A percentile compares a stretch with the other conserved stretches of the same genome.
phyloP scores from a whole-genome alignment of 441 rosid genomes.

The Isatis lusitanica region DNA sequence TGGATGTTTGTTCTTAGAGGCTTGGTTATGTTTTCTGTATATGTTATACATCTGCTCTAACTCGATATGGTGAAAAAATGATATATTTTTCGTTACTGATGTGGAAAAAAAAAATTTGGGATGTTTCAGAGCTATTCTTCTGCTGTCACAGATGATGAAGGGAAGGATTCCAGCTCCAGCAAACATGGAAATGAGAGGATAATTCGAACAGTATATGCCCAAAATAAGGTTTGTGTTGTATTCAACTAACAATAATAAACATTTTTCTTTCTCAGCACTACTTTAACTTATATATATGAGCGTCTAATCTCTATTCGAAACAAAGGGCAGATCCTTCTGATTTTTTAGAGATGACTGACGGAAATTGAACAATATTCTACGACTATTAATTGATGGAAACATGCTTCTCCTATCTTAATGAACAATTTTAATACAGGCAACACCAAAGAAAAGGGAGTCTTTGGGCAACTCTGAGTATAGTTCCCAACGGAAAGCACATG shows the following conservation, averaged over 20 bases:
- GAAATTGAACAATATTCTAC: slow-evolving; percentile 46
- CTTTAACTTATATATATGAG: neutral
- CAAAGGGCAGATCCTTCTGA: neutral
- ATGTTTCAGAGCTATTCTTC: slow-evolving; percentile 86
- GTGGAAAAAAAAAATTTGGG: neutral
- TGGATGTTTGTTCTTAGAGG: neutral
- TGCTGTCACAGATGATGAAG: slow-evolving; percentile 88
- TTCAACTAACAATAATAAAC: neutral
- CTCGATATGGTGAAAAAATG: neutral
- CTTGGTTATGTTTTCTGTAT: neutral
- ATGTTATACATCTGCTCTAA: slow-evolving; percentile 6
- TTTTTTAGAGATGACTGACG: slow-evolving; percentile 47
- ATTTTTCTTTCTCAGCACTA: neutral
- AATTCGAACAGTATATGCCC: slow-evolving; percentile 72
- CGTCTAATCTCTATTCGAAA: neutral
- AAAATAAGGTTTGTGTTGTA: slow-evolving; percentile 58
- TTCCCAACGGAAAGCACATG: slow-evolving; percentile 42
- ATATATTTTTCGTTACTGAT: slow-evolving; percentile 15
- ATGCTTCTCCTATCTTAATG: neutral
- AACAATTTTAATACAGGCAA: slow-evolving; percentile 45
- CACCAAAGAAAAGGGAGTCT: slow-evolving; percentile 44
- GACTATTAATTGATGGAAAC: neutral
- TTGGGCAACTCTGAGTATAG: slow-evolving; percentile 33
- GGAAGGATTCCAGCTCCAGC: slow-evolving; percentile 45
- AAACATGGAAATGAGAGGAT: slow-evolving; percentile 62